These are phyloP conservation scores for Psilocybe tampanensis DNA, from an alignment of 768 basidiomycete species.

Conservation along the genomic window DNA sequence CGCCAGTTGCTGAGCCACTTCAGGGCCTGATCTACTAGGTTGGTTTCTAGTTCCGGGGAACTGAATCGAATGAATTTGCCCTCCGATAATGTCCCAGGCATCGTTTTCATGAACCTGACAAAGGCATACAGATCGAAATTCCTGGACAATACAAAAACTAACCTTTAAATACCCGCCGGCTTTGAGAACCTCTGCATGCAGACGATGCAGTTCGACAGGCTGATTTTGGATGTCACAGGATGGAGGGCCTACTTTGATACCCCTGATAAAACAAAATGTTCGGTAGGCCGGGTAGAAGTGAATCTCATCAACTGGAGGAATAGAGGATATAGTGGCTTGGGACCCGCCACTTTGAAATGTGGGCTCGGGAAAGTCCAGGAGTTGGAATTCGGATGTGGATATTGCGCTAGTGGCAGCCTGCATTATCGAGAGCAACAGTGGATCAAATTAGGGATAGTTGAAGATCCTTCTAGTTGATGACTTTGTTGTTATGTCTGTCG, in stretches of 20 bases:
- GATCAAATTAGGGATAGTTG: too few species aligned
- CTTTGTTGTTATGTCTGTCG: too few species aligned
- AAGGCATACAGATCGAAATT: background rate
- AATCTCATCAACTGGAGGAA: slow-evolving; percentile 38
- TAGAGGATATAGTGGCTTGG: too few species aligned
- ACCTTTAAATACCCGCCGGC: slow-evolving; percentile 57
- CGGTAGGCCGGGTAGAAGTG: slow-evolving; percentile 57
- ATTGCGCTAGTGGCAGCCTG: too few species aligned
- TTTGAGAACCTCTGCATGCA: slow-evolving; percentile 61
- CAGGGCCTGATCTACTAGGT: slow-evolving; percentile 65
- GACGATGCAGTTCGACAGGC: slow-evolving; percentile 56
- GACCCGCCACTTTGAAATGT: too few species aligned
- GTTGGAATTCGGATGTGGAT: too few species aligned
- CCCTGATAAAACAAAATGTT: slow-evolving; percentile 45
- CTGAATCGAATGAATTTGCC: slow-evolving; percentile 64
- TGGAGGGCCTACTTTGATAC: slow-evolving; percentile 39
- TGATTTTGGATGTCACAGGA: slow-evolving; percentile 53
- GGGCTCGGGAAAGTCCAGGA: too few species aligned
- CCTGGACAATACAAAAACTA: slow-evolving; percentile 17
- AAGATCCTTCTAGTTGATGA: too few species aligned
- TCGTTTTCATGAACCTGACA: slow-evolving; percentile 61
- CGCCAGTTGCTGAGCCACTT: slow-evolving; percentile 58
- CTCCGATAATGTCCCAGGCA: slow-evolving; percentile 67
- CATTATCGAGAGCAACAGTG: too few species aligned
- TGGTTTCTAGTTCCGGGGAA: slow-evolving; percentile 64